Evolutionary conservation across 2,329 filamentous ascomycete species (phyloP).

Genomic region (Paracorniculantispora psalliotae): DNA sequence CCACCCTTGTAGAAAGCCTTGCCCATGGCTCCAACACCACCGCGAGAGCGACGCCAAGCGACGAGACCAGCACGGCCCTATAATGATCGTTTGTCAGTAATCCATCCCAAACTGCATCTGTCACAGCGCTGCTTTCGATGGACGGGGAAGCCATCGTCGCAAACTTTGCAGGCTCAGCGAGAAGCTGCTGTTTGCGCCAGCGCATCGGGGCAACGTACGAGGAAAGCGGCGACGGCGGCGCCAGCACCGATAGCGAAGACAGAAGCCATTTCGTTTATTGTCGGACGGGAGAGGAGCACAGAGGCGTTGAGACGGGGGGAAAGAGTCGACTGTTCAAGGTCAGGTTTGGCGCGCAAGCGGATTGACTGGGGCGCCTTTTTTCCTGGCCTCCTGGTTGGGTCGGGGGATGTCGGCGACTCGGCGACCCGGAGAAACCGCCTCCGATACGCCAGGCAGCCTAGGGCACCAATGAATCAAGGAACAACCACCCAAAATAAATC

Average conservation of each 20-base stretch:
- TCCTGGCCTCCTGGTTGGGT: not conserved
- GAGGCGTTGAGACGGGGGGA: not conserved
- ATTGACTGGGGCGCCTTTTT: constrained; percentile 8
- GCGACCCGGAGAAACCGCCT: constrained; percentile 7
- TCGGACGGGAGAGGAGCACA: not conserved
- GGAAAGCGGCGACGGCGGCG: constrained; percentile 47
- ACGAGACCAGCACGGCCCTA: constrained; percentile 91
- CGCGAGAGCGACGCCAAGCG: constrained; percentile 76
- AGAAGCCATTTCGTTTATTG: constrained; percentile 30
- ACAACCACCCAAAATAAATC: not conserved
- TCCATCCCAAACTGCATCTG: not conserved
- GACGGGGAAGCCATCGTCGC: not conserved
- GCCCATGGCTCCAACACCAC: constrained; percentile 73
- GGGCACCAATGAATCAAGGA: not conserved
- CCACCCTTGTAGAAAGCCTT: constrained; percentile 97
- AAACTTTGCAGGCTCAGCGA: not conserved
- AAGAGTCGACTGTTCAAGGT: not conserved
- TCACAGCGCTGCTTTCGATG: not conserved
- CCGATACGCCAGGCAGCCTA: not conserved
- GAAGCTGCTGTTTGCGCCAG: not conserved
- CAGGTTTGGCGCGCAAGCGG: not conserved
- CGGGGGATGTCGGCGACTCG: constrained; percentile 7
- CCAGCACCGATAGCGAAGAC: constrained; percentile 43
- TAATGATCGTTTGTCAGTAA: constrained; percentile 15
- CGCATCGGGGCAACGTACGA: constrained; percentile 31